Conservation (phyloP, 1,284 basidiomycete species). For the Pyrrhoderma lamaoense region DNA sequence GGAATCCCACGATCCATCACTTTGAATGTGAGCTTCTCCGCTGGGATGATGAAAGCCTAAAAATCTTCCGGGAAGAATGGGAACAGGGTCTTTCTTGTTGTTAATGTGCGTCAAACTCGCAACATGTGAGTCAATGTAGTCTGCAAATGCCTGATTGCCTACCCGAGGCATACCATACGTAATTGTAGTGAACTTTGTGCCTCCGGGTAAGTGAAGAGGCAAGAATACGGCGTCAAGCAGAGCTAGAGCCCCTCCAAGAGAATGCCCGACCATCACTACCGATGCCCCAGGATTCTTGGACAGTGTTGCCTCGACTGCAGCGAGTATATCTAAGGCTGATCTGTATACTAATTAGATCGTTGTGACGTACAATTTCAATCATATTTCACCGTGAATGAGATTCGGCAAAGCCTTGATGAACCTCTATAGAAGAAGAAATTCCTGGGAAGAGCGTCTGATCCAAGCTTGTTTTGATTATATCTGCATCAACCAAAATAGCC, state of each 20-base stretch:
- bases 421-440: constrained; percentile 37
- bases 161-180: constrained; percentile 55
- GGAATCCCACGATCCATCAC: constrained; percentile 20
- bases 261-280: constrained; percentile 49
- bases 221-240: constrained; percentile 40
- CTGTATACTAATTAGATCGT: constrained; percentile 25
- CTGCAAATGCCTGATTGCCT: constrained; percentile 53
- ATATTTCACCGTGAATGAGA: constrained; percentile 44
- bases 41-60: constrained; percentile 26
- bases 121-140: constrained; percentile 45
- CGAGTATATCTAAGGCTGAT: constrained; percentile 39
- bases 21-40: constrained; percentile 28
- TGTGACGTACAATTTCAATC: no score
- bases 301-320: constrained; percentile 39
- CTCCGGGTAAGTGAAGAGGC: constrained; percentile 28
- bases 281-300: constrained; percentile 29
- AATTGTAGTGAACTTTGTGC: constrained; percentile 29
- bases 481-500: constrained; percentile 48
- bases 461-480: constrained; percentile 35
- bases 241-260: constrained; percentile 47
- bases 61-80: constrained; percentile 26
- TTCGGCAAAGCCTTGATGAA: constrained; percentile 50
- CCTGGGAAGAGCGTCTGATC: constrained; percentile 52
- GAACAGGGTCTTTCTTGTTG: constrained; percentile 26
- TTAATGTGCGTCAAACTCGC: constrained; percentile 23